phyloP scores from a whole-genome alignment of 768 basidiomycete species.

The Panaeolus papilionaceus region DNA sequence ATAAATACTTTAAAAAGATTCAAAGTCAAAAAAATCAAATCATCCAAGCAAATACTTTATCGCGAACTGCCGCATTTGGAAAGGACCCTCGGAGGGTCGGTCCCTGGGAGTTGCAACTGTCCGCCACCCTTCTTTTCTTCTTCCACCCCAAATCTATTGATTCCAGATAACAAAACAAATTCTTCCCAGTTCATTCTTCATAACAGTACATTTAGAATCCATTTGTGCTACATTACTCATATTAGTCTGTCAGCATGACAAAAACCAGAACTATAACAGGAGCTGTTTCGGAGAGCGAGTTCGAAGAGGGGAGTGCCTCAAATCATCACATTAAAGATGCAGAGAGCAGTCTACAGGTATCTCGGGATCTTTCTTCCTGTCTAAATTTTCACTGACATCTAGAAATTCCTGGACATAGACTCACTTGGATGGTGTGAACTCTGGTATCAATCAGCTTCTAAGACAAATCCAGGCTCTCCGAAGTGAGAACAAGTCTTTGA shows the following conservation, averaged over 20 bases:
- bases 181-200: not conserved
- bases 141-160: constrained; percentile 14
- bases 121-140: constrained; percentile 13
- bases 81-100: constrained; percentile 13
- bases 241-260: not conserved
- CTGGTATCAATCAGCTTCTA: constrained; percentile 23
- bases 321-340: not conserved
- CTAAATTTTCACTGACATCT: constrained; percentile 1
- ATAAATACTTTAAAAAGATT: not conserved
- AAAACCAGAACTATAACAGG: not conserved
- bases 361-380: not conserved
- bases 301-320: not conserved
- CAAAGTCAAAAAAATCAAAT: not conserved
- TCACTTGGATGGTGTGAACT: constrained; percentile 25
- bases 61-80: not conserved
- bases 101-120: constrained; percentile 2
- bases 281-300: not conserved
- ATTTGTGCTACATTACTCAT: not conserved
- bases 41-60: constrained; percentile 5
- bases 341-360: not conserved
- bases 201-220: not conserved
- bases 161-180: constrained; percentile 3
- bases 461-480: constrained; percentile 23
- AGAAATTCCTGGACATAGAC: constrained; percentile 19
- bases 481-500: constrained; percentile 25